phyloP scores from a whole-genome alignment of 257 asterid species.

The Plantago elongata region DNA sequence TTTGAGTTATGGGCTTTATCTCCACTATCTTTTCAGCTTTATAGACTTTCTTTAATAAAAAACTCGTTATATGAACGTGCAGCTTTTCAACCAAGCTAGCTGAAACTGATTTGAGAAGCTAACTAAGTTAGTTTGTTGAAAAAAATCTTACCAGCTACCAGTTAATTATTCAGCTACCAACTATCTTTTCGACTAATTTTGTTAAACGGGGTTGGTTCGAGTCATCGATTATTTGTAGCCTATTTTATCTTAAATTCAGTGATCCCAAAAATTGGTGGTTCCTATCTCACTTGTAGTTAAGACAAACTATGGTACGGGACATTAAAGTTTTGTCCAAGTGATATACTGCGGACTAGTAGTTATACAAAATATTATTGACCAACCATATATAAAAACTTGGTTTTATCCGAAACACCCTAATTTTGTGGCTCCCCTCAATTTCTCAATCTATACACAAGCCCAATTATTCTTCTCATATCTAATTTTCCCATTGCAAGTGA shows the following conservation, averaged over 20 bases:
- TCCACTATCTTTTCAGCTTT: too few species aligned
- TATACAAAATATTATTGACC: slow-evolving; percentile 35
- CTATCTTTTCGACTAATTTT: too few species aligned
- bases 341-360: neutral
- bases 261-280: slow-evolving; percentile 15
- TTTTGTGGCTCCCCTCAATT: slow-evolving; percentile 34
- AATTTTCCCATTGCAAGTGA: neutral
- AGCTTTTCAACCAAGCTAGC: too few species aligned
- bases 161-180: too few species aligned
- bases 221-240: too few species aligned
- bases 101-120: too few species aligned
- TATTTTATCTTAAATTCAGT: slow-evolving; percentile 1
- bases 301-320: slow-evolving; percentile 6
- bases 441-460: slow-evolving; percentile 17
- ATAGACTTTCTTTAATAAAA: too few species aligned
- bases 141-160: too few species aligned
- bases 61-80: too few species aligned
- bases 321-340: slow-evolving; percentile 7
- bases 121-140: too few species aligned
- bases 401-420: slow-evolving; percentile 33
- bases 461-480: slow-evolving; percentile 1
- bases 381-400: slow-evolving; percentile 26
- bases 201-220: too few species aligned
- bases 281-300: neutral
- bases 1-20: too few species aligned